Conservation (phyloP, 75 land plant species). For the Picea glauca region DNA sequence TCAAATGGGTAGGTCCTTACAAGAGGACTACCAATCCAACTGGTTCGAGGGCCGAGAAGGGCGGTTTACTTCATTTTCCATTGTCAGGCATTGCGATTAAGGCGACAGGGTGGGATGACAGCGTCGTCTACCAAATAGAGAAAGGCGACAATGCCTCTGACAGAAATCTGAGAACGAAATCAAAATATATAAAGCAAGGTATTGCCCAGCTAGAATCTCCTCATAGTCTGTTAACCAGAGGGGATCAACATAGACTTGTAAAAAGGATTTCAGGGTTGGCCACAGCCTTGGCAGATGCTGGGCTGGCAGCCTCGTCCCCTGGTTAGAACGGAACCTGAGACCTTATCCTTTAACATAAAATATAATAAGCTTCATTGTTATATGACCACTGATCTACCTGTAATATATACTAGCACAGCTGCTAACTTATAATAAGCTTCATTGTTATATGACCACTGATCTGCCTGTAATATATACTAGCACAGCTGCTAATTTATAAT, state of each 20-base stretch:
- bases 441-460: too few species aligned
- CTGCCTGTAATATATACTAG: too few species aligned
- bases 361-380: too few species aligned
- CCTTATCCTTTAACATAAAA: too few species aligned
- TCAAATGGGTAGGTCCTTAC: constrained; percentile 66
- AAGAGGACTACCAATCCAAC: constrained; percentile 32
- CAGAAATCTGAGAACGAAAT: neutral
- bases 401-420: too few species aligned
- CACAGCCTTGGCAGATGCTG: neutral
- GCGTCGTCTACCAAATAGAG: neutral
- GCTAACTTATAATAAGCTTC: too few species aligned
- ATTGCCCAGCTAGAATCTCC: too few species aligned
- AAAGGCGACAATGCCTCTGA: too few species aligned
- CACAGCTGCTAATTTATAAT: too few species aligned
- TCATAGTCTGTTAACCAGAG: neutral
- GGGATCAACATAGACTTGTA: neutral
- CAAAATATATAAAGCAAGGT: neutral
- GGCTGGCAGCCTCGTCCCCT: too few species aligned
- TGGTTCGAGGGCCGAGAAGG: constrained; percentile 63
- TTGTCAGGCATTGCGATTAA: neutral
- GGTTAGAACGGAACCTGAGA: too few species aligned
- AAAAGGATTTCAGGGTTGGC: neutral
- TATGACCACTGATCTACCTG: too few species aligned
- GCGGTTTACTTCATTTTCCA: constrained; percentile 39
- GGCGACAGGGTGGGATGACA: neutral